Conservation (phyloP, 208 protist species). For the Leishmania turanica region DNA sequence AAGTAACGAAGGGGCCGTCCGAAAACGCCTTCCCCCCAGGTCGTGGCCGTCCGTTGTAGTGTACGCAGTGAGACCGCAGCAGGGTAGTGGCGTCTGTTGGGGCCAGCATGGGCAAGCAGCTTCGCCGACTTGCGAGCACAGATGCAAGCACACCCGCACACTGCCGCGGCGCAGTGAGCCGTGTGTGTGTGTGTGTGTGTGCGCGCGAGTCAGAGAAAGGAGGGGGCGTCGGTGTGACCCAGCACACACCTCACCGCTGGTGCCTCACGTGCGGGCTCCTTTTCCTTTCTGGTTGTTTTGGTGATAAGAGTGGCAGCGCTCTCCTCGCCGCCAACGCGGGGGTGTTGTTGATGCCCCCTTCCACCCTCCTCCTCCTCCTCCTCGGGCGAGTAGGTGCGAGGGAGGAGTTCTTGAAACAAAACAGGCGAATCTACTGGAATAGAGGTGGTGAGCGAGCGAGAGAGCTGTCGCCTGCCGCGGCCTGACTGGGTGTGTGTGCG, state of each 20-base stretch:
- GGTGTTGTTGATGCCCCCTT: too few relatives aligned
- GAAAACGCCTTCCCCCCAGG: slow-evolving; percentile 76
- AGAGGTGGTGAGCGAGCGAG: background rate
- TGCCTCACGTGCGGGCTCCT: background rate
- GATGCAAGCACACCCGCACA: background rate
- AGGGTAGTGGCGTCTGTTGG: background rate
- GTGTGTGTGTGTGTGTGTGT: background rate
- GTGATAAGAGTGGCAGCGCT: background rate
- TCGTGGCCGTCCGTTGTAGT: slow-evolving; percentile 71
- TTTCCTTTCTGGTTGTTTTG: background rate
- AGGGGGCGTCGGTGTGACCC: background rate
- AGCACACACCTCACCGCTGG: background rate
- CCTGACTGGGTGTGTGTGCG: background rate
- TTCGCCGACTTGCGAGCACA: background rate
- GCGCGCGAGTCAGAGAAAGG: background rate
- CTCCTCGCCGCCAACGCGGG: background rate
- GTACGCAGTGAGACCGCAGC: background rate
- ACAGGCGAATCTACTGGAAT: background rate
- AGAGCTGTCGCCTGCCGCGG: background rate
- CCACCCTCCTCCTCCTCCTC: background rate
- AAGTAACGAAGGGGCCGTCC: slow-evolving; percentile 72
- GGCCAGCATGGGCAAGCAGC: background rate
- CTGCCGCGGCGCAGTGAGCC: background rate
- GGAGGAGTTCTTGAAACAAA: background rate
- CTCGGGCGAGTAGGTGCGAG: background rate